These are phyloP conservation scores for Corynespora cassiicola DNA, from an alignment of 2,329 filamentous ascomycete genomes.

Conservation along the genomic window DNA sequence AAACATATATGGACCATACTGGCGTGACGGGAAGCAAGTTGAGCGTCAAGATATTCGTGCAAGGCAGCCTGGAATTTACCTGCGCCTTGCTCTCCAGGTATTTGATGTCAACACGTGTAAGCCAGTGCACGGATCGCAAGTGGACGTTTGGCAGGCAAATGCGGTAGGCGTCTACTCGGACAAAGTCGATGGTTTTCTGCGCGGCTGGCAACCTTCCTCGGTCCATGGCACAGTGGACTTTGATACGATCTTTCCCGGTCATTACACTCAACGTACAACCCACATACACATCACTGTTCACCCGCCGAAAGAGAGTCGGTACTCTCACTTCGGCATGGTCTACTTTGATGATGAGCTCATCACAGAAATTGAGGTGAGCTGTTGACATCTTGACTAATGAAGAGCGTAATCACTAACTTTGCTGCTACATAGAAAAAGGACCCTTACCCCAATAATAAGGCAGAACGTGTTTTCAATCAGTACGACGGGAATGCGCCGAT, in stretches of 20 bases:
- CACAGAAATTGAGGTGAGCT: conserved; percentile 39
- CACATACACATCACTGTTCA: conserved; percentile 39
- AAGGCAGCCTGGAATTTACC: conserved; percentile 52
- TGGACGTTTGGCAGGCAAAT: conserved; percentile 59
- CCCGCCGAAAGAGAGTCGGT: conserved; percentile 19
- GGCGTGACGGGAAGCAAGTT: conserved; percentile 55
- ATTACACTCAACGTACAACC: conserved; percentile 25
- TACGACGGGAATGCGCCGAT: conserved; percentile 18
- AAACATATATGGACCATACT: conserved; percentile 26
- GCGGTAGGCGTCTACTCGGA: conserved; percentile 23
- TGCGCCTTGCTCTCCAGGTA: conserved; percentile 57
- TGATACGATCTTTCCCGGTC: conserved; percentile 54
- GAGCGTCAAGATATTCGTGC: conserved; percentile 56
- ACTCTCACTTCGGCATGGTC: conserved; percentile 38
- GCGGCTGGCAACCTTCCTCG: conserved; percentile 53
- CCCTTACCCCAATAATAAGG: conserved; percentile 18
- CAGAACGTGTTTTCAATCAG: neutral
- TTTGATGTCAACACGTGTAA: conserved; percentile 58
- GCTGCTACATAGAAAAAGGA: conserved; percentile 15
- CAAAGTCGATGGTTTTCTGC: conserved; percentile 30
- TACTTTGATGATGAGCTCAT: conserved; percentile 44
- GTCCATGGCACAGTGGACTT: conserved; percentile 54
- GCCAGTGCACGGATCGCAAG: conserved; percentile 51
- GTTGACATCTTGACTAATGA: neutral
- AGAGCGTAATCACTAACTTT: conserved; percentile 17